Conservation (phyloP, 2,329 filamentous ascomycete species). For the Hymenoscyphus scutula region DNA sequence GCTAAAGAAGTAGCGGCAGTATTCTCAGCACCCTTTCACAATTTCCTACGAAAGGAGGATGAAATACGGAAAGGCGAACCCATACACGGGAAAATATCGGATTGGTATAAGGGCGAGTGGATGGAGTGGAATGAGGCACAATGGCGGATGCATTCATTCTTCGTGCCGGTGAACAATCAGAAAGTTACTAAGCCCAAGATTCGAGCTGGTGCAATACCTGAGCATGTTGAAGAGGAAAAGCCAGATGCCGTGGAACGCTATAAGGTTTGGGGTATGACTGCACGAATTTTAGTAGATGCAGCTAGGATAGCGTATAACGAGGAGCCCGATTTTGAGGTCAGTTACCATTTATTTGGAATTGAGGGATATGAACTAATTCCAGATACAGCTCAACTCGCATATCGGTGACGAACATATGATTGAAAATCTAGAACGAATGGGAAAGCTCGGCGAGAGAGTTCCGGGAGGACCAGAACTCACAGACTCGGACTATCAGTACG, state of each 20-base stretch:
- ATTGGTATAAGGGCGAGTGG: conserved; percentile 86
- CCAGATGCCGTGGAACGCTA: conserved; percentile 55
- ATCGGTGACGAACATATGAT: conserved; percentile 62
- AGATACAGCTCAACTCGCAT: conserved; percentile 31
- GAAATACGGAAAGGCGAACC: conserved; percentile 43
- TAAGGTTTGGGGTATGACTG: conserved; percentile 94
- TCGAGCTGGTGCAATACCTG: conserved; percentile 40
- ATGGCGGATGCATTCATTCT: conserved; percentile 92
- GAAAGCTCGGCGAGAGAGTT: conserved; percentile 50
- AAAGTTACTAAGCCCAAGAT: conserved; percentile 59
- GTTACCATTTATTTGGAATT: conserved; percentile 41
- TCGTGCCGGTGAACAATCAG: conserved; percentile 75
- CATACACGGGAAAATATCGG: conserved; percentile 35
- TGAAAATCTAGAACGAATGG: conserved; percentile 51
- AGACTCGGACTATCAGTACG: conserved; percentile 46
- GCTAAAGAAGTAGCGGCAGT: conserved; percentile 91
- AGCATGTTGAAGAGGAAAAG: conserved; percentile 48
- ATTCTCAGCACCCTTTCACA: conserved; percentile 84
- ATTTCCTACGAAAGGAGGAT: conserved; percentile 68
- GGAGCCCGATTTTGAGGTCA: conserved; percentile 75
- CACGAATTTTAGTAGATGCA: conserved; percentile 82
- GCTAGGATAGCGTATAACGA: conserved; percentile 79
- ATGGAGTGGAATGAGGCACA: conserved; percentile 70
- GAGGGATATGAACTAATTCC: conserved; percentile 13
- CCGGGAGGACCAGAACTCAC: conserved; percentile 50